phyloP scores from a whole-genome alignment of 352 stramenopile species.

The Pythium utonaiense region DNA sequence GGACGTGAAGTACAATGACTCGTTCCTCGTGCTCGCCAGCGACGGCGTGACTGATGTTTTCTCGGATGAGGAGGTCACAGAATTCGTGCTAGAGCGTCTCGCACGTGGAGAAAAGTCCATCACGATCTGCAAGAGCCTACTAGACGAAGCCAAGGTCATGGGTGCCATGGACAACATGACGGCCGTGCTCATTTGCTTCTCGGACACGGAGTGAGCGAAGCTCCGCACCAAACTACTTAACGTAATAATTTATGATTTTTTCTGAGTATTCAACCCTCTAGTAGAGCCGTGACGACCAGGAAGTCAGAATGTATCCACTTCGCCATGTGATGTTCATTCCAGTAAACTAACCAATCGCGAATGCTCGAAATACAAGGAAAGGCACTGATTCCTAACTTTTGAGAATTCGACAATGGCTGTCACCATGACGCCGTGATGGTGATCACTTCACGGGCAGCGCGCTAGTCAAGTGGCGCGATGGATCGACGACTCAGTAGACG shows the following conservation, averaged over 20 bases:
- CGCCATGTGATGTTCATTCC: too few species aligned
- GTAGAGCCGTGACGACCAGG: background rate
- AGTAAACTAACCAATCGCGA: background rate
- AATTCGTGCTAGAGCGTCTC: conserved; percentile 52
- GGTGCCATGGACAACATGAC: conserved; percentile 85
- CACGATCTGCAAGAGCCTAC: conserved; percentile 54
- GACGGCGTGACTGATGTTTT: conserved; percentile 79
- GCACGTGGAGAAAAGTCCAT: conserved; percentile 42
- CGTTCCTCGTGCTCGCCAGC: conserved; percentile 76
- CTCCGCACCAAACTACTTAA: conserved; percentile 2
- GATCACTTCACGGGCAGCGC: background rate
- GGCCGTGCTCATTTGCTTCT: conserved; percentile 70
- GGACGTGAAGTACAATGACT: conserved; percentile 41
- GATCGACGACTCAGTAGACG: background rate
- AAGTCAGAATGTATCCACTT: background rate
- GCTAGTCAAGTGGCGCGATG: background rate
- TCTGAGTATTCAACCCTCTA: background rate
- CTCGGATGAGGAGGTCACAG: conserved; percentile 60
- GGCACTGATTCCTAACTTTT: background rate
- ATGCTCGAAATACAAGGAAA: too few species aligned
- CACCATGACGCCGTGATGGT: background rate
- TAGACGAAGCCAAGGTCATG: conserved; percentile 63
- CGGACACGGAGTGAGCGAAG: conserved; percentile 12
- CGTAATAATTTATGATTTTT: conserved; percentile 32
- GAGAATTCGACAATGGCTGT: background rate